Conservation (phyloP, 805 yeast genomes). For the Metschnikowia orientalis region DNA sequence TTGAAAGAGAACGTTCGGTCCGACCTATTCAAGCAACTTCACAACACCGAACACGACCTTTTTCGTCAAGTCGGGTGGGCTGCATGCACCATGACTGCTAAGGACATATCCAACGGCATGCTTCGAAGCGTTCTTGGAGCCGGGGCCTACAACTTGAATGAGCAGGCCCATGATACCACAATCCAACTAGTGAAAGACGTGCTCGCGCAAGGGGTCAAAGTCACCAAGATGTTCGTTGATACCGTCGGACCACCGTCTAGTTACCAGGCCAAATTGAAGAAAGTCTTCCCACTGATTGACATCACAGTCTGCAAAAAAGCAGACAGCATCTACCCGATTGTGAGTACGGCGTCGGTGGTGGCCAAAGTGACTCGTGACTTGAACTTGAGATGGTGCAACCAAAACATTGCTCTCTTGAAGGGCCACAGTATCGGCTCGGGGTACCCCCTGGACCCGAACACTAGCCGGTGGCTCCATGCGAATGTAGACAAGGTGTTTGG, state of each 20-base stretch:
- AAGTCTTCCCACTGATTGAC: conserved; percentile 61
- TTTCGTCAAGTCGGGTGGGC: conserved; percentile 76
- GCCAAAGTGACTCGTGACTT: conserved; percentile 95
- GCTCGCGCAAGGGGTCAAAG: conserved; percentile 53
- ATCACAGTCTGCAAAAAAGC: conserved; percentile 92
- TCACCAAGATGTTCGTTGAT: conserved; percentile 79
- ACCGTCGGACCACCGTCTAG: conserved; percentile 94
- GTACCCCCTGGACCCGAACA: conserved; percentile 89
- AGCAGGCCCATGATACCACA: conserved; percentile 95
- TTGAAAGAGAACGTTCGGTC: conserved; percentile 69
- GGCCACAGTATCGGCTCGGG: conserved; percentile 72
- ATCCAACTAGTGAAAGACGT: conserved; percentile 70
- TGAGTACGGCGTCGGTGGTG: conserved; percentile 89
- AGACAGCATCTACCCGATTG: conserved; percentile 87
- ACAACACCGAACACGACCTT: conserved; percentile 42
- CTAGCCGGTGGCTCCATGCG: conserved; percentile 66
- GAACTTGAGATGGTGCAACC: conserved; percentile 38
- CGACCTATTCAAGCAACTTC: conserved; percentile 55
- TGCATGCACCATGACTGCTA: conserved; percentile 77
- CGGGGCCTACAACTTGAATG: conserved; percentile 75
- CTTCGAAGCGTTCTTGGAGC: conserved; percentile 47
- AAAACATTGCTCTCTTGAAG: conserved; percentile 20
- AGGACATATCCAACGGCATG: conserved; percentile 89
- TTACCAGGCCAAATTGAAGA: conserved; percentile 71
- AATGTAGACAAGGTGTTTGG: conserved; percentile 75